Base-by-base conservation (phyloP, 305 asterid genomes). In the Fraxinus dipetala region DNA sequence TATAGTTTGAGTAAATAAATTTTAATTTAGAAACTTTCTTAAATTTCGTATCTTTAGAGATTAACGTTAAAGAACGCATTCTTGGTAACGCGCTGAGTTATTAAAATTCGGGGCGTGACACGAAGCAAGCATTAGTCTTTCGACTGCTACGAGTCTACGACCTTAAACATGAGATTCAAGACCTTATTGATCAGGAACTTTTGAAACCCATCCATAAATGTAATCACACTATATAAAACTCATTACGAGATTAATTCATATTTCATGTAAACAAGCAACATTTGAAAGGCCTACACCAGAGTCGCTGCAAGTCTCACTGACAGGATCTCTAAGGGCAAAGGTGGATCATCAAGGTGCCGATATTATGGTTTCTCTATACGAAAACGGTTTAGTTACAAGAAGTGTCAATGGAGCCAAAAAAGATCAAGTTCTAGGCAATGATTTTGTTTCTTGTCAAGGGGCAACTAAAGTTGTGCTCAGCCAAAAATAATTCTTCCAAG, bases 291-390 rank as follows among this genome's bases (percentile, higher is more conserved):
- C 92, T 9, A 78, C 91, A 3, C 82, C 90, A 36, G 91, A 88
- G 18, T 79, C 94, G 3, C 67, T 95, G 61, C 90, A 86, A 82
- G 97, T 93, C 31, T 82, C 94, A 14, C 35, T 93, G 2, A 87
- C 89, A 0, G 97, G 98, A 85, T 81, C 92, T 48, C 69, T 89
- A 13, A 90, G 90, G 85, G 78, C 90, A 2, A 91, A 90, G 83
- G 92, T 91, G 69, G 97, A 89, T 43, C 83, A 48, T 48, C 20
- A 85, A 26, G 95, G 94, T 10, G 91, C 38, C 13, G 73, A 89
- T 81, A 74, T 91, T 76, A 92, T 93, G 95, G 98, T 91, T 35
- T 97, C 93, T 69, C 88, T 92, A 1, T 91, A 87, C 79, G 97
- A 95, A 48, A 83, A 88, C 13, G 97, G 97, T 16, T 70, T 90